Percentiles rank a stretch among this genome's conserved stretches.
Conservation (phyloP, 805 yeast genomes). For the Limtongia smithiae region DNA sequence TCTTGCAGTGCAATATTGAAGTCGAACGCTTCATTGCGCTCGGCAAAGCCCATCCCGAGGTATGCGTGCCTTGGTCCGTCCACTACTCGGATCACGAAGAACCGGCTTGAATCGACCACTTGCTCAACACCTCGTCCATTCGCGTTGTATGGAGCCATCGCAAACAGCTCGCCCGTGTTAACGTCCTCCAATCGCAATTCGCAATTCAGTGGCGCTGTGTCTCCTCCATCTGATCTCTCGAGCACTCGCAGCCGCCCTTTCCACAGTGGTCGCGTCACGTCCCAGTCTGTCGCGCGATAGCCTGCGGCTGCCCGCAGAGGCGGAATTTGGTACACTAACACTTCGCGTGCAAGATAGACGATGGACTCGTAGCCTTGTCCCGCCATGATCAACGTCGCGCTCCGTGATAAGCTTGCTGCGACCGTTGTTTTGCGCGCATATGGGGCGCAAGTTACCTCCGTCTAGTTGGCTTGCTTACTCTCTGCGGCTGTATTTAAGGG, state of each 20-base stretch:
- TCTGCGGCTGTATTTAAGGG: too few relatives aligned
- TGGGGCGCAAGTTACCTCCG: too few relatives aligned
- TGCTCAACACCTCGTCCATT: conserved; percentile 37
- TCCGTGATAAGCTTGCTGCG: too few relatives aligned
- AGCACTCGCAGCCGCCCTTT: conserved; percentile 36
- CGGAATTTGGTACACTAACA: conserved; percentile 34
- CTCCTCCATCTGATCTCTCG: conserved; percentile 26
- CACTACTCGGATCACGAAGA: conserved; percentile 40
- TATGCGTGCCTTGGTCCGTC: conserved; percentile 38
- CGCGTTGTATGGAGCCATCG: conserved; percentile 37
- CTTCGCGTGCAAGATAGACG: conserved; percentile 30
- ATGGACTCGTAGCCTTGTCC: conserved; percentile 14
- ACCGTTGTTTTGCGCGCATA: too few relatives aligned
- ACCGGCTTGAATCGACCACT: conserved; percentile 37
- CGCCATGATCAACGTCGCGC: too few relatives aligned
- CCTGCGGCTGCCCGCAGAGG: conserved; percentile 33
- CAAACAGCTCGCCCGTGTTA: conserved; percentile 38
- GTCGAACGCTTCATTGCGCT: conserved; percentile 38
- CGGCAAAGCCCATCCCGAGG: conserved; percentile 43
- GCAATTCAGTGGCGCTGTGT: conserved; percentile 26
- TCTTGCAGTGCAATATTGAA: conserved; percentile 41
- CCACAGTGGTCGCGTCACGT: conserved; percentile 40
- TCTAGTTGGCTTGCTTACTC: too few relatives aligned
- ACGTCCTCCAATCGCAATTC: conserved; percentile 36
- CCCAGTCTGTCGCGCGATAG: conserved; percentile 37